Evolutionary conservation across 2,329 filamentous ascomycete species (phyloP).

Genomic region (Cladosporium cucumerinum): DNA sequence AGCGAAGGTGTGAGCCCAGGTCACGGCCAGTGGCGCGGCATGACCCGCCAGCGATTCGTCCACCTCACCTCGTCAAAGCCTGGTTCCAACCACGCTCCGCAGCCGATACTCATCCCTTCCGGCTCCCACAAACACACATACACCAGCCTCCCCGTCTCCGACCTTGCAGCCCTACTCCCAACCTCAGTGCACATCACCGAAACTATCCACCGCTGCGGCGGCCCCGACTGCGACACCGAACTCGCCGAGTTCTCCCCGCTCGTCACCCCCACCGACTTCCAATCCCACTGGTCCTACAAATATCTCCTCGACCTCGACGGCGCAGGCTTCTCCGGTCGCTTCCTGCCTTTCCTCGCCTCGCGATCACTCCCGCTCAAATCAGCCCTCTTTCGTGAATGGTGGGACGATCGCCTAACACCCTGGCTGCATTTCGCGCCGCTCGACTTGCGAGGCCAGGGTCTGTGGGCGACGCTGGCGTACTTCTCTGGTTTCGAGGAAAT

Average conservation of each 20-base stretch:
- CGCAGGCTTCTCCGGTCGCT: conserved; percentile 61
- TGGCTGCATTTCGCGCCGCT: conserved; percentile 82
- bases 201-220: conserved; percentile 54
- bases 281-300: conserved; percentile 60
- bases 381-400: conserved; percentile 75
- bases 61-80: conserved; percentile 47
- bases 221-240: conserved; percentile 53
- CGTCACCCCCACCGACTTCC: conserved; percentile 45
- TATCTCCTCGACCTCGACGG: conserved; percentile 73
- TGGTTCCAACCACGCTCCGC: conserved; percentile 49
- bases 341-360: conserved; percentile 64
- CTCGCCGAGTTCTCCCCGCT: conserved; percentile 49
- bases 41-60: conserved; percentile 68
- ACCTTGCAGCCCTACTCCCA: conserved; percentile 54
- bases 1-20: conserved; percentile 52
- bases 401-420: conserved; percentile 66
- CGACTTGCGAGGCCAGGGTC: conserved; percentile 67
- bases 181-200: conserved; percentile 60
- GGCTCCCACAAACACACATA: conserved; percentile 51
- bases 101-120: conserved; percentile 57
- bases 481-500: conserved; percentile 59
- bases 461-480: conserved; percentile 72
- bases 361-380: conserved; percentile 66
- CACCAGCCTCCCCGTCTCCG: conserved; percentile 50
- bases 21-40: conserved; percentile 58